These are phyloP conservation scores for Magnusiomyces paraingens DNA, from an alignment of 1,139 yeast species.

Conservation along the genomic window DNA sequence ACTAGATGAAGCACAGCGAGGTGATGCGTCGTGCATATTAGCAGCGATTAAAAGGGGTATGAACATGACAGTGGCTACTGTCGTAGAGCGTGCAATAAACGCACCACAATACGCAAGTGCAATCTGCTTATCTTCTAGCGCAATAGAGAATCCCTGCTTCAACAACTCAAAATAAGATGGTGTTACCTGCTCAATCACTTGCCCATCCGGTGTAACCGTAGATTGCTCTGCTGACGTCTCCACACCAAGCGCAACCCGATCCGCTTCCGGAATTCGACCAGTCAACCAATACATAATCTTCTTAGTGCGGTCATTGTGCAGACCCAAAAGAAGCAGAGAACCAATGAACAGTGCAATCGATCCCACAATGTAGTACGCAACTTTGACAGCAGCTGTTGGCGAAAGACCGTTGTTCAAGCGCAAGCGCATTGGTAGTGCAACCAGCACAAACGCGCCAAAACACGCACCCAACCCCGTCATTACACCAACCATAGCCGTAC, in stretches of 20 bases:
- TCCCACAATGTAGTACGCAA: slow-evolving; percentile 48
- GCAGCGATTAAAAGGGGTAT: slow-evolving; percentile 50
- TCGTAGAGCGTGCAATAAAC: slow-evolving; percentile 57
- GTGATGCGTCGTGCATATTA: slow-evolving; percentile 22
- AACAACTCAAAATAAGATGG: slow-evolving; percentile 37
- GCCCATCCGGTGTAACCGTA: slow-evolving; percentile 10
- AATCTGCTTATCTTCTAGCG: slow-evolving; percentile 33
- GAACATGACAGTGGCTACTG: slow-evolving; percentile 55
- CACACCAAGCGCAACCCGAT: slow-evolving; percentile 28
- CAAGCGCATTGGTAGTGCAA: slow-evolving; percentile 57
- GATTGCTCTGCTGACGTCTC: neutral
- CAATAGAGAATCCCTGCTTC: slow-evolving; percentile 41
- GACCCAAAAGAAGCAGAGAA: slow-evolving; percentile 37
- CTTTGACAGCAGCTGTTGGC: slow-evolving; percentile 38
- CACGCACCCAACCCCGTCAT: slow-evolving; percentile 63
- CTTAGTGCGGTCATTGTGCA: slow-evolving; percentile 42
- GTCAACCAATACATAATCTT: slow-evolving; percentile 28
- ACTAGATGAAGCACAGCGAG: slow-evolving; percentile 1
- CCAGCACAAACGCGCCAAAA: slow-evolving; percentile 58
- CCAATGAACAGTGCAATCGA: slow-evolving; percentile 39
- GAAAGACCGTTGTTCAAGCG: slow-evolving; percentile 39
- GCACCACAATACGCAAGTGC: slow-evolving; percentile 55
- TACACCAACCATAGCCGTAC: slow-evolving; percentile 56
- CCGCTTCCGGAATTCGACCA: slow-evolving; percentile 25
- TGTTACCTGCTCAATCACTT: slow-evolving; percentile 8